A percentile compares a stretch with the other conserved stretches of the same genome.
Evolutionary conservation across 1,284 basidiomycete genomes (phyloP).

Genomic region (Tilletia caries): DNA sequence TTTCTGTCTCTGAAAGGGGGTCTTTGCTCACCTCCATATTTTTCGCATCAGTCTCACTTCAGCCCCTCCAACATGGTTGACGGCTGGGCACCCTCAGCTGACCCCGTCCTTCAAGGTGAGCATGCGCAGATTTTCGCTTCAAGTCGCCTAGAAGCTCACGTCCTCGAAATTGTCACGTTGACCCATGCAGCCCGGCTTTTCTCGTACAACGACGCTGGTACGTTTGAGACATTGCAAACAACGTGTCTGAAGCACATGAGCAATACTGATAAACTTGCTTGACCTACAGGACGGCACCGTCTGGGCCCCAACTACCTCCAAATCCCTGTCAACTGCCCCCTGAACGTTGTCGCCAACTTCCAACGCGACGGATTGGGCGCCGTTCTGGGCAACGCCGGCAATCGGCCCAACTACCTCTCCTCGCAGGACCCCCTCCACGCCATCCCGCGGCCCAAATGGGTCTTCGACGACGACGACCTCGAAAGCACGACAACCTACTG

Average conservation of each 20-base stretch:
- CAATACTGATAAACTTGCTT: too few relatives aligned
- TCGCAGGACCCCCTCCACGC: not conserved
- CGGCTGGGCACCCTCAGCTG: constrained; percentile 40
- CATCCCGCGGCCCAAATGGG: not conserved
- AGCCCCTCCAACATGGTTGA: constrained; percentile 35
- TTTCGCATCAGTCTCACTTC: constrained; percentile 22
- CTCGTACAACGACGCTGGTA: constrained; percentile 15
- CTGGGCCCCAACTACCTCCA: constrained; percentile 24
- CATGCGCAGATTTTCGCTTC: not conserved
- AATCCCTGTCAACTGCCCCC: constrained; percentile 8
- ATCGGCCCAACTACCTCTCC: not conserved
- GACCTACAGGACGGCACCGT: not conserved
- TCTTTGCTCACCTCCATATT: not conserved
- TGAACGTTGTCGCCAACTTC: constrained; percentile 6
- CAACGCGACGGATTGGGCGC: not conserved
- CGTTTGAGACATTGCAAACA: too few relatives aligned
- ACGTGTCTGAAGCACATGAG: too few relatives aligned
- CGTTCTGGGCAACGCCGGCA: not conserved
- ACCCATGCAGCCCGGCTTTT: constrained; percentile 19
- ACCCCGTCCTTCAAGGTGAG: constrained; percentile 40
- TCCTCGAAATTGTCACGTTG: too few relatives aligned
- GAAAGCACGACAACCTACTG: not conserved
- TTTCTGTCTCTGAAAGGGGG: not conserved
- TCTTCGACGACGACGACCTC: not conserved
- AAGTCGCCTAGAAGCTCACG: not conserved